phyloP scores from a whole-genome alignment of 495 filamentous ascomycete species.

The Parathielavia hyrcaniae region DNA sequence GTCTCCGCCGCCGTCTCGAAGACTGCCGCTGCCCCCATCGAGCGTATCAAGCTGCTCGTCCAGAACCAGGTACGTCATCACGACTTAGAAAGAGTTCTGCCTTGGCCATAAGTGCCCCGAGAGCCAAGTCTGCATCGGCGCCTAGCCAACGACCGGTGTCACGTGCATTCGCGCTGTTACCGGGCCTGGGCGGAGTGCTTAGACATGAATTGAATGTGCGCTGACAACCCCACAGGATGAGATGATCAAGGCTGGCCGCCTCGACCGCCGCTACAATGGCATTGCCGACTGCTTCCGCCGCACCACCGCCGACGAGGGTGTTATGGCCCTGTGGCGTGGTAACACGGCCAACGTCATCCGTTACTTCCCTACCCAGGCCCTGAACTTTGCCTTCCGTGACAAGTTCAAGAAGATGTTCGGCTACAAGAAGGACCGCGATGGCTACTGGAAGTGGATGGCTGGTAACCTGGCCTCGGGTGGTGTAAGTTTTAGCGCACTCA shows the following conservation, averaged over 20 bases:
- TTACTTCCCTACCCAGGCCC: conserved; percentile 99
- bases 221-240: conserved; percentile 68
- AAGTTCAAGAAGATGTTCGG: conserved; percentile 99
- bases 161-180: conserved; percentile 12
- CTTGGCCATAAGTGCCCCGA: neutral
- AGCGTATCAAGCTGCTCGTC: conserved; percentile 99
- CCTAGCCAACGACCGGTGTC: conserved; percentile 7
- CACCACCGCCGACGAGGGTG: conserved; percentile 75
- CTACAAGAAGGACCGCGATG: conserved; percentile 99
- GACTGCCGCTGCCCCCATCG: conserved; percentile 98
- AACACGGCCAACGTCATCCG: conserved; percentile 99
- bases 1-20: conserved; percentile 99
- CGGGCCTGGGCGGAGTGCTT: neutral
- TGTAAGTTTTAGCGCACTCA: conserved; percentile 55
- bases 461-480: conserved; percentile 99
- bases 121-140: neutral
- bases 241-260: conserved; percentile 98
- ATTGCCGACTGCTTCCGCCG: conserved; percentile 91
- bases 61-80: conserved; percentile 88
- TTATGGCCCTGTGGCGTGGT: conserved; percentile 90
- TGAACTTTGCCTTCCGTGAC: conserved; percentile 99
- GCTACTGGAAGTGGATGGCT: conserved; percentile 98
- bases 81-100: neutral
- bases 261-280: conserved; percentile 92
- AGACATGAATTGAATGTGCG: neutral